Base-by-base conservation (phyloP, 1,284 basidiomycete genomes). In the Gastroboletus turbinatus region DNA sequence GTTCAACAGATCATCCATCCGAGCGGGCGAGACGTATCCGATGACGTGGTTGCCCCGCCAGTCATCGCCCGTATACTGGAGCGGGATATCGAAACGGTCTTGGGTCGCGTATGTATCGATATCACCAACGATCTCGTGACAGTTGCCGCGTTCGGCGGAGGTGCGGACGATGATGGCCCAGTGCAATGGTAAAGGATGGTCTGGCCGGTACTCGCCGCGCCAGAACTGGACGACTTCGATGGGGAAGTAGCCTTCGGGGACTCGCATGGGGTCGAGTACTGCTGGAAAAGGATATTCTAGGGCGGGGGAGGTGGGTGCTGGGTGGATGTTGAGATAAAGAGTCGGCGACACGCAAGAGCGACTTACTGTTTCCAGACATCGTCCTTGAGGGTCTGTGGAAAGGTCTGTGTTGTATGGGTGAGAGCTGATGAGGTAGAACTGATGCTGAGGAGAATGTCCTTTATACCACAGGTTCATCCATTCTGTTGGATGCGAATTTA, bases 161-260 rank as follows among this genome's bases (percentile, higher is more conserved):
- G 62, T 69, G 9, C 58, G 67, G 50, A 72, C 56, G 56, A 58
- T 17, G 56, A 69, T 58, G 33, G 62, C 36, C 67, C 70, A 69
- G 46, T 71, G 67, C 0, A 71, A 43, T 9, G 70, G 70, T 17
- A 50, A 35, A 8, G 60, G 64, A 11, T 14, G 29, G 1, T 59
- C 47, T 0, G 43, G 45, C 1, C 13, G 4, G 27, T 49, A 46
- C 23, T 66, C 56, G 6, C 70, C 67, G 17, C 62, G 67, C 69
- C 67, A 71, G 50, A 61, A 71, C 29, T 72, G 70, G 44, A 59
- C 58, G 43, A 71, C 47, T 46, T 69, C 62, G 52, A 73, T 62
- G 21, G 67, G 59, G 43, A 52, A 65, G 43, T 6, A 52, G 11
- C 52, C 56, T 5, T 19, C 3, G 6, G 69, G 69, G 27, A 70